Evolutionary conservation across 371 early-diverging fungal genomes (phyloP), one percentile per base, ranked within the genome.

Genomic region (Rhizopus arrhizus): DNA sequence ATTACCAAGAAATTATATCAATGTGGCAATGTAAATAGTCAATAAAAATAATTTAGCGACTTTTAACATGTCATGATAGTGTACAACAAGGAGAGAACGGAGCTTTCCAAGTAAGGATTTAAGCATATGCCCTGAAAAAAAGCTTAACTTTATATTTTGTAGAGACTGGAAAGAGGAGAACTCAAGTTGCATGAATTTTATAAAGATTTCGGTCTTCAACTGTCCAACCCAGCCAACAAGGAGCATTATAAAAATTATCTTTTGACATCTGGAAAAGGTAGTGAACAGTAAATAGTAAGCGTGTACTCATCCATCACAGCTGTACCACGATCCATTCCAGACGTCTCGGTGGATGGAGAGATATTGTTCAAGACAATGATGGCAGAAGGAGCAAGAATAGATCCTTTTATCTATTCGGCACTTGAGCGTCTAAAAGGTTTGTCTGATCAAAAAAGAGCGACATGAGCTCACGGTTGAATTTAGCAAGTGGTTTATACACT

Each of bases 1-100:
- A 7, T 69, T 94, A n/a, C 94, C 94, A 3, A 69, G 75, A 50
- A 88, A 91, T 78, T 94, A 90, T 69, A 79, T 92, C 66, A 92
- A 92, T 73, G 87, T 91, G 3, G 85, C 89, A 58, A 88, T 93
- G 91, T 86, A 82, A 70, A 74, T 46, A 42, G 7, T 34, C 3
- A 11, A 41, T 31, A 11, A 33, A 35, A 46, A 38, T 38, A 6
- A n/a, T 45, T 8, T 2, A 45, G n/a, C 46, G 16, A 42, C 51
- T 51, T 51, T 6, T 33, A 36, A 40, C 31, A 8, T 34, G 13
- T 53, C n/a, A n/a, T 38, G 5, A n/a, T 62, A 83, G 85, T 54
- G 75, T 73, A 29, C 62, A 70, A 10, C 82, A 84, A 59, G 85
- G 84, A 34, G 78, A 77, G 38, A 34, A 66, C 42, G 90, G 90